A percentile compares a stretch with the other conserved stretches of the same genome.
These are phyloP conservation scores for Trichosporon asahii DNA, from an alignment of 1,284 basidiomycete species.

Conservation along the genomic window DNA sequence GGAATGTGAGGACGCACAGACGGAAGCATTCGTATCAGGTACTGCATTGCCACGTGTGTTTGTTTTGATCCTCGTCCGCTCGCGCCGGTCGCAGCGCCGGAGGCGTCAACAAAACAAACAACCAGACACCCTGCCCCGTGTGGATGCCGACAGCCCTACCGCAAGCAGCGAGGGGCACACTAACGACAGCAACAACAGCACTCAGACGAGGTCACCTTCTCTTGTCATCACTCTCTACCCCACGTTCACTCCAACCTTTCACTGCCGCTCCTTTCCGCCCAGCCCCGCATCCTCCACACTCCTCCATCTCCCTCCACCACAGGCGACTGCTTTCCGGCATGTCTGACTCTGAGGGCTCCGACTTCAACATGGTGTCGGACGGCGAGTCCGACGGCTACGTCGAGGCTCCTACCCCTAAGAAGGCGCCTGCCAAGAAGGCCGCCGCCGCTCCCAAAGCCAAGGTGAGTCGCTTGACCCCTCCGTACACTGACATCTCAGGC, in stretches of 20 bases:
- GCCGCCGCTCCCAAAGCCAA: slow-evolving; percentile 35
- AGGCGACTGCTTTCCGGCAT: slow-evolving; percentile 27
- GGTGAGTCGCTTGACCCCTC: slow-evolving; percentile 19
- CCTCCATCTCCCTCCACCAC: slow-evolving; percentile 1
- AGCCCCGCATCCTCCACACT: not conserved
- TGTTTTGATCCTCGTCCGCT: slow-evolving; percentile 8
- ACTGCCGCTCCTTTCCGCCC: not conserved
- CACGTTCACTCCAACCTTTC: not conserved
- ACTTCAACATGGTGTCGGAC: slow-evolving; percentile 33
- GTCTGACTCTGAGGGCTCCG: slow-evolving; percentile 48
- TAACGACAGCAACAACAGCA: slow-evolving; percentile 11
- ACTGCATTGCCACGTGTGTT: slow-evolving; percentile 6
- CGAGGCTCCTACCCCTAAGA: slow-evolving; percentile 27
- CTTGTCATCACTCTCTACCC: not conserved
- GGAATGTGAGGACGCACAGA: not conserved
- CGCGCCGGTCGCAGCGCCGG: not conserved
- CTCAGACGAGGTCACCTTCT: slow-evolving; percentile 2
- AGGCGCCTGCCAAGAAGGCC: slow-evolving; percentile 33
- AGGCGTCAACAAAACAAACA: slow-evolving; percentile 7
- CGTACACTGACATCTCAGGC: slow-evolving; percentile 14
- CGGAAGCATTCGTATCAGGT: not conserved
- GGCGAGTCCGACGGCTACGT: slow-evolving; percentile 46
- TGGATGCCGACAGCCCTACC: slow-evolving; percentile 8
- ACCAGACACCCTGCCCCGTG: not conserved
- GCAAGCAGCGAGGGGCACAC: not conserved